Evolutionary conservation across 768 basidiomycete genomes (phyloP).

Genomic region (Chlorophyllum brunneum): DNA sequence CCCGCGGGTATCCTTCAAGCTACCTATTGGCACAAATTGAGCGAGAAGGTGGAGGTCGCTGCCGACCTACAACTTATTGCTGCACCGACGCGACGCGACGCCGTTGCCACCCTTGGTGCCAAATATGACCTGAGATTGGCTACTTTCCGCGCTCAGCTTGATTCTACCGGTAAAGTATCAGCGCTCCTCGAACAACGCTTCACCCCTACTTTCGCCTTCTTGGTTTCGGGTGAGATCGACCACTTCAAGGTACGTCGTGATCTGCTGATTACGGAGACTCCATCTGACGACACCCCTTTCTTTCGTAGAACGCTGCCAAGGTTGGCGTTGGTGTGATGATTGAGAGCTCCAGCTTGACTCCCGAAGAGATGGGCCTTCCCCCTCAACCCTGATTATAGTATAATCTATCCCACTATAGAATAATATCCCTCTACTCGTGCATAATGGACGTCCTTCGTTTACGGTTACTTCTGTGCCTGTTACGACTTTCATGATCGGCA

Average conservation of each 20-base stretch:
- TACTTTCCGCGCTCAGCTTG: conserved; percentile 91
- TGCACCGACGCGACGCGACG: conserved; percentile 78
- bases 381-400: conserved; percentile 40
- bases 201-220: conserved; percentile 91
- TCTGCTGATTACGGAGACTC: neutral
- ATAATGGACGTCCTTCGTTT: conserved; percentile 15
- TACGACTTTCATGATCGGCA: neutral
- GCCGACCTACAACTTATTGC: conserved; percentile 87
- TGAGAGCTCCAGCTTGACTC: conserved; percentile 77
- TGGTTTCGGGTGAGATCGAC: conserved; percentile 95
- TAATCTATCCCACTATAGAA: conserved; percentile 25
- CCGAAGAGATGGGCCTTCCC: conserved; percentile 77
- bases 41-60: conserved; percentile 96
- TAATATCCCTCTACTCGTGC: conserved; percentile 20
- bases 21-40: conserved; percentile 95
- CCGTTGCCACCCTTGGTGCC: conserved; percentile 89
- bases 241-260: conserved; percentile 80
- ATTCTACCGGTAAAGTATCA: conserved; percentile 93
- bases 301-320: conserved; percentile 78
- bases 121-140: conserved; percentile 96
- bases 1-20: conserved; percentile 80
- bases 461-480: neutral
- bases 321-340: conserved; percentile 98
- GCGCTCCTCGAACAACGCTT: conserved; percentile 95
- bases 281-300: conserved; percentile 8